phyloP scores from a whole-genome alignment of 192 early-diverging fungal species.

The Mortierella antarctica region DNA sequence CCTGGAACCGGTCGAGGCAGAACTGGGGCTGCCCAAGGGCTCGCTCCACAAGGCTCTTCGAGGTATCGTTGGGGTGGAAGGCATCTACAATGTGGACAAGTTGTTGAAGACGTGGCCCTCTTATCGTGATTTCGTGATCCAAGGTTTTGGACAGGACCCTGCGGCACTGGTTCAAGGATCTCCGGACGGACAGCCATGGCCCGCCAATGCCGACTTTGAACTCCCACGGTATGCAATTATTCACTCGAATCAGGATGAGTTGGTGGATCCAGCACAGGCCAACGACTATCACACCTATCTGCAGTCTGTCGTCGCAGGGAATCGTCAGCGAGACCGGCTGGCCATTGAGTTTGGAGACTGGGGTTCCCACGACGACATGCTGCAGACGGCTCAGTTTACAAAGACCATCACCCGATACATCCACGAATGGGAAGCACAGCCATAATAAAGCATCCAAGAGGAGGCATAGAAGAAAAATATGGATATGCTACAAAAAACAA shows the following conservation, averaged over 20 bases:
- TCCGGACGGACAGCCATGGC: constrained; percentile 44
- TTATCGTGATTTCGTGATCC: constrained; percentile 78
- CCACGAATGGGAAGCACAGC: constrained; percentile 6
- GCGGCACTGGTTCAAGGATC: constrained; percentile 58
- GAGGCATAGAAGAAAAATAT: no score
- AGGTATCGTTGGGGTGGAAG: constrained; percentile 82
- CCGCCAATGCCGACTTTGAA: background rate
- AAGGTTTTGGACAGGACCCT: constrained; percentile 71
- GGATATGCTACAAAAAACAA: background rate
- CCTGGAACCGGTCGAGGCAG: constrained; percentile 19
- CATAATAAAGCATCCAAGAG: background rate
- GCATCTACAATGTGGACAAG: constrained; percentile 83
- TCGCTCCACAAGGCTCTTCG: constrained; percentile 47
- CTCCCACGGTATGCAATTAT: constrained; percentile 69
- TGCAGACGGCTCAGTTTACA: constrained; percentile 39
- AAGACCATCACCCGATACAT: constrained; percentile 30
- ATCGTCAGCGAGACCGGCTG: background rate
- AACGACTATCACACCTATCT: constrained; percentile 54
- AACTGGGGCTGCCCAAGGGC: constrained; percentile 14
- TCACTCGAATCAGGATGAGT: constrained; percentile 75
- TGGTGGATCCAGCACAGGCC: constrained; percentile 72
- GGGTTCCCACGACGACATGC: constrained; percentile 46
- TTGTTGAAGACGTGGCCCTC: constrained; percentile 71
- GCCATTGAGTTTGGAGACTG: constrained; percentile 48
- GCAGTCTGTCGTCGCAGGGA: constrained; percentile 13